These are phyloP conservation scores for Rhizopogon rudus DNA, from an alignment of 768 basidiomycete species.

Conservation along the genomic window DNA sequence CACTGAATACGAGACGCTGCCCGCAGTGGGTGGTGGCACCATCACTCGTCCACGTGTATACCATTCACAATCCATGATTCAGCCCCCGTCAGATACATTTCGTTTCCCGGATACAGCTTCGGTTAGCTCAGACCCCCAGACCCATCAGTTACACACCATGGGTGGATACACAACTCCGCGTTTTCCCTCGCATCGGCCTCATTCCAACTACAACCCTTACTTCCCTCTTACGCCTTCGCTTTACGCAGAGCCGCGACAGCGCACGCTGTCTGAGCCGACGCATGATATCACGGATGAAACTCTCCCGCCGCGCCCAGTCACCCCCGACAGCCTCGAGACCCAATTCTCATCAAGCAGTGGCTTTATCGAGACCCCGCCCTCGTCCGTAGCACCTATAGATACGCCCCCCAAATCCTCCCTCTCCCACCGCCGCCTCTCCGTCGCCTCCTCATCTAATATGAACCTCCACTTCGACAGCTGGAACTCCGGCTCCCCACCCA, in stretches of 20 bases:
- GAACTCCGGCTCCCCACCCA: constrained; percentile 28
- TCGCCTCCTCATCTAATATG: constrained; percentile 27
- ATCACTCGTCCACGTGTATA: constrained; percentile 81
- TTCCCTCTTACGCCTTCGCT: constrained; percentile 4
- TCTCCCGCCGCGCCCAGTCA: constrained; percentile 31
- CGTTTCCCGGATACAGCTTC: constrained; percentile 41
- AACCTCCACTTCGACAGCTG: constrained; percentile 22
- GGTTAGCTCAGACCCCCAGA: neutral
- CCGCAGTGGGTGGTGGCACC: constrained; percentile 88
- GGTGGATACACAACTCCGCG: constrained; percentile 1
- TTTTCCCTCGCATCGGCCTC: constrained; percentile 12
- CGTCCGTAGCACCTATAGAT: constrained; percentile 24
- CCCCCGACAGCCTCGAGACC: constrained; percentile 49
- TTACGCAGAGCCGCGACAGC: neutral
- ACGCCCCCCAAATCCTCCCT: constrained; percentile 13
- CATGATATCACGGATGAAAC: constrained; percentile 16
- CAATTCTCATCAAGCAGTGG: constrained; percentile 42
- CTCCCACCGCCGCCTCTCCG: constrained; percentile 28
- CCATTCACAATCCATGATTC: constrained; percentile 79
- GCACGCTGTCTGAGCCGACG: constrained; percentile 14
- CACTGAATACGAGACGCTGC: constrained; percentile 80
- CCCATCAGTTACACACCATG: neutral
- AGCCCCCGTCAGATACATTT: constrained; percentile 32
- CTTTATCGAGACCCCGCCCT: constrained; percentile 41
- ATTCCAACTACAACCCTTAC: constrained; percentile 18